Percentiles rank a stretch among this genome's conserved stretches.
Evolutionary conservation across 306 rosid species (phyloP).

Genomic region (Senna siamea): DNA sequence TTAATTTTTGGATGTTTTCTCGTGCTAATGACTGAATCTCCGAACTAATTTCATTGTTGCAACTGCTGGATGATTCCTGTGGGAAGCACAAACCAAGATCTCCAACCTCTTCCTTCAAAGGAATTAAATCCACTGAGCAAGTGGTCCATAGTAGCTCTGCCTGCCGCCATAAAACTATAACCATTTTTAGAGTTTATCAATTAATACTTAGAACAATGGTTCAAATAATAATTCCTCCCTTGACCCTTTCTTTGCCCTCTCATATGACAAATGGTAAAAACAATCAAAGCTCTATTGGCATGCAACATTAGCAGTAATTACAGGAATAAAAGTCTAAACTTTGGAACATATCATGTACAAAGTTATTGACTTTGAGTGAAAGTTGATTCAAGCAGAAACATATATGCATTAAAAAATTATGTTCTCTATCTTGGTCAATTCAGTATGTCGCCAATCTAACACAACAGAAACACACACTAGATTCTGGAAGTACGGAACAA

Average conservation of each 20-base stretch:
- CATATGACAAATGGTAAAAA: slow-evolving; percentile 24
- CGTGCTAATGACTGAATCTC: slow-evolving; percentile 44
- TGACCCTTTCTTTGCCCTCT: not conserved
- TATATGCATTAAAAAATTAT: slow-evolving; percentile 18
- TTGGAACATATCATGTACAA: too few relatives aligned
- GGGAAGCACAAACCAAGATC: slow-evolving; percentile 50
- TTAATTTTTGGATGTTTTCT: slow-evolving; percentile 52
- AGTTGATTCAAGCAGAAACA: slow-evolving; percentile 22
- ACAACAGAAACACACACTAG: not conserved
- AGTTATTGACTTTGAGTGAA: slow-evolving; percentile 14
- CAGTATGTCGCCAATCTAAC: not conserved
- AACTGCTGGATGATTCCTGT: slow-evolving; percentile 39
- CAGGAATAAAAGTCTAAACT: slow-evolving; percentile 16
- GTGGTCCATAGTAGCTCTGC: slow-evolving; percentile 56
- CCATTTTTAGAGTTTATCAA: slow-evolving; percentile 39
- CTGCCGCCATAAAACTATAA: slow-evolving; percentile 56
- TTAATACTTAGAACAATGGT: slow-evolving; percentile 24
- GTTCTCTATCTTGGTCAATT: slow-evolving; percentile 16
- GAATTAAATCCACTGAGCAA: slow-evolving; percentile 63
- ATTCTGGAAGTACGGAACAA: too few relatives aligned
- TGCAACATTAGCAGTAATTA: slow-evolving; percentile 11
- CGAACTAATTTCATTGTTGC: slow-evolving; percentile 45
- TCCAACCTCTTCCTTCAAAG: slow-evolving; percentile 50
- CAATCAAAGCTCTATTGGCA: not conserved
- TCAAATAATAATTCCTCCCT: not conserved